phyloP scores from a whole-genome alignment of 2,329 filamentous ascomycete genomes.

The Cladophialophora immunda region DNA sequence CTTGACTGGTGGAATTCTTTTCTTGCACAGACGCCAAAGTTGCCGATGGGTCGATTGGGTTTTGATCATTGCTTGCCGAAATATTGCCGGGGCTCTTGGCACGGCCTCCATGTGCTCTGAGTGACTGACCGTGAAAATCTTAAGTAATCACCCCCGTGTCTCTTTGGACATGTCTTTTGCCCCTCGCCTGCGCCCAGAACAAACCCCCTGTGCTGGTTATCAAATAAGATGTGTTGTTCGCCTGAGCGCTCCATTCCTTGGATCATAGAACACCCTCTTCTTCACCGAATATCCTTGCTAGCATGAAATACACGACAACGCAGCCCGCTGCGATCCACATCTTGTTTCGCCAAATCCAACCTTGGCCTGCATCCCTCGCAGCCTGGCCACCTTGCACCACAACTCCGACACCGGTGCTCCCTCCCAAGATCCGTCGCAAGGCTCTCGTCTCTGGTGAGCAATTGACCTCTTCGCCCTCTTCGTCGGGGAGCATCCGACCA shows the following conservation, averaged over 20 bases:
- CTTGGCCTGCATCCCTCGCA: slow-evolving; percentile 77
- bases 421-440: slow-evolving; percentile 69
- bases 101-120: background rate
- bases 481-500: slow-evolving; percentile 70
- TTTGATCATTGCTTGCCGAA: background rate
- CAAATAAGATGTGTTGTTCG: background rate
- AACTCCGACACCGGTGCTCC: slow-evolving; percentile 64
- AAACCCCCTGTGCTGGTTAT: background rate
- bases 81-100: background rate
- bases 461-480: slow-evolving; percentile 49
- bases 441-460: slow-evolving; percentile 71
- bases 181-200: background rate
- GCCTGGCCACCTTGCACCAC: slow-evolving; percentile 83
- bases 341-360: slow-evolving; percentile 84
- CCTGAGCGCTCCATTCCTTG: background rate
- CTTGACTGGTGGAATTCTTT: background rate
- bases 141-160: background rate
- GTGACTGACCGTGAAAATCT: background rate
- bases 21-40: background rate
- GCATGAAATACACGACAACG: slow-evolving; percentile 78
- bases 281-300: slow-evolving; percentile 31
- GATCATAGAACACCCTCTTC: slow-evolving; percentile 25
- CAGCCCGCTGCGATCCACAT: slow-evolving; percentile 73
- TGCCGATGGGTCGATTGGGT: background rate
- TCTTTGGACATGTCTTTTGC: background rate